phyloP scores from a whole-genome alignment of 163 green algal genomes.

The Chloroidium sp. region DNA sequence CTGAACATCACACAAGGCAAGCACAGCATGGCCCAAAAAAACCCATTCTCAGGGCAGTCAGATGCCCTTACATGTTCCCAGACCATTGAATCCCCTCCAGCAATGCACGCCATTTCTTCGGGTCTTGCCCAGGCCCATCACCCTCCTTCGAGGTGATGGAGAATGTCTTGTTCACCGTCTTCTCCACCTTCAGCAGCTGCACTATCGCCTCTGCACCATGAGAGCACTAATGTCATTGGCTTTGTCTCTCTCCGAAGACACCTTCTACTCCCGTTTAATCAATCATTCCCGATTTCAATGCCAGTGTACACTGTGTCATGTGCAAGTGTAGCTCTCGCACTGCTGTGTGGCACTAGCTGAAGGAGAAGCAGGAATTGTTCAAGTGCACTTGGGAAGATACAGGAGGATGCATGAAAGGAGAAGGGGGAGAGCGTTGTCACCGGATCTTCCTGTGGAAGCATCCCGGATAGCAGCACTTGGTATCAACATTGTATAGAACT shows the following conservation, averaged over 20 bases:
- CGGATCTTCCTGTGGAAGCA: background rate
- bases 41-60: background rate
- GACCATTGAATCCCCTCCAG: constrained; percentile 40
- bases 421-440: too few relatives aligned
- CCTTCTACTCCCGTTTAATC: background rate
- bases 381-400: too few relatives aligned
- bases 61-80: background rate
- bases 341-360: too few relatives aligned
- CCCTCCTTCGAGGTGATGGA: constrained; percentile 39
- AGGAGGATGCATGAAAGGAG: too few relatives aligned
- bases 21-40: background rate
- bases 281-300: background rate
- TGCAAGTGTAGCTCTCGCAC: background rate
- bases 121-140: constrained; percentile 46
- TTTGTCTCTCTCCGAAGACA: background rate
- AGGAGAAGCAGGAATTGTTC: too few relatives aligned
- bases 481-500: background rate
- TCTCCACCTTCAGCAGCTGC: constrained; percentile 36
- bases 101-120: constrained; percentile 46
- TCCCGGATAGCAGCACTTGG: background rate
- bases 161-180: constrained; percentile 30
- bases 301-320: background rate
- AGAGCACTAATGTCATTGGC: background rate
- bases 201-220: constrained; percentile 55
- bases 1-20: background rate